A percentile compares a stretch with the other conserved stretches of the same genome.
Conservation (phyloP, 257 asterid species). For the Solanum chiquidenum region DNA sequence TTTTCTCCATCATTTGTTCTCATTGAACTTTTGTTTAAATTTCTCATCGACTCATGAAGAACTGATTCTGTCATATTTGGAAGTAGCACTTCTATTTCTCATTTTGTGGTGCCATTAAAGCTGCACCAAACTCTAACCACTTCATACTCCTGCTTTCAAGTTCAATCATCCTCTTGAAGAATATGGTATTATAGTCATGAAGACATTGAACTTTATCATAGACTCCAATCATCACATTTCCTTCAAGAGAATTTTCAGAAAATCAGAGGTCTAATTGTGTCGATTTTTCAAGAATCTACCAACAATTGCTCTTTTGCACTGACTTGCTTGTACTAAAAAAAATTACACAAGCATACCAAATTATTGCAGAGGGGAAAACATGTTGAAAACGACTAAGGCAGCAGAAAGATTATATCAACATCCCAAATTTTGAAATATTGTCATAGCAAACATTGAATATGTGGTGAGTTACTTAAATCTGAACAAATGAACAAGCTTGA, state of each 20-base stretch:
- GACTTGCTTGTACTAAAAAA: not conserved
- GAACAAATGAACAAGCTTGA: not conserved
- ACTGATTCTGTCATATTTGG: not conserved
- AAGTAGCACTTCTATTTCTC: too few relatives aligned
- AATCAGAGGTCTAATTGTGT: not conserved
- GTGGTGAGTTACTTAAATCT: not conserved
- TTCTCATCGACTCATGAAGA: not conserved
- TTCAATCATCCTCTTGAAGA: not conserved
- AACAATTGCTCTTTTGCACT: not conserved
- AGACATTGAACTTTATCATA: not conserved
- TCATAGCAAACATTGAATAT: not conserved
- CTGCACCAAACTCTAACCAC: not conserved
- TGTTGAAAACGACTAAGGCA: not conserved
- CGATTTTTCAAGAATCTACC: not conserved
- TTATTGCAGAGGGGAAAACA: not conserved
- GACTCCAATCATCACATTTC: not conserved
- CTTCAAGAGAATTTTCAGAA: not conserved
- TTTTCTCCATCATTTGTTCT: too few relatives aligned
- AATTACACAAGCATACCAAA: not conserved
- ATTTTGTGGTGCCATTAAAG: not conserved
- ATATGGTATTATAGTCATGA: not conserved
- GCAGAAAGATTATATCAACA: not conserved
- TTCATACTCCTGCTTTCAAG: not conserved
- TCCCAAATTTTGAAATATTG: not conserved
- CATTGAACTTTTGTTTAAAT: not conserved